These are phyloP conservation scores for Blepharisma japonicum DNA, from an alignment of 73 alveolate genomes.

Conservation along the genomic window DNA sequence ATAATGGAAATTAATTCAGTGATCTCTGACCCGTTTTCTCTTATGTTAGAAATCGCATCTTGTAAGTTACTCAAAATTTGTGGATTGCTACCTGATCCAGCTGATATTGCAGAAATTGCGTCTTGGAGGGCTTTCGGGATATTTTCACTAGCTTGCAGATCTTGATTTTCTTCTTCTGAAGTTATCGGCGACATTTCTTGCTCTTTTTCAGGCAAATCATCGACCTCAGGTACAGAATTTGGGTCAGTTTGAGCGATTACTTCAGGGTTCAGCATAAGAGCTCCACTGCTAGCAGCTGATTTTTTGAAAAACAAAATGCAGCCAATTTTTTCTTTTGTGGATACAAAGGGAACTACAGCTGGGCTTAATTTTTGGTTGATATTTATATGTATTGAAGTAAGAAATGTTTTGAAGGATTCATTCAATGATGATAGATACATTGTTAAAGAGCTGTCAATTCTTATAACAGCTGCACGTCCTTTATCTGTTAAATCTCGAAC, in stretches of 20 bases:
- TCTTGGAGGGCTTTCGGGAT: constrained; percentile 19
- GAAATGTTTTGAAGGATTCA: constrained; percentile 7
- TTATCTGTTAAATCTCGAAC: not conserved
- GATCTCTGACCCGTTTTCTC: not conserved
- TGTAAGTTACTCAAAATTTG: not conserved
- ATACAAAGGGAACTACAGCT: not conserved
- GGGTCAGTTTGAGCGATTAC: constrained; percentile 16
- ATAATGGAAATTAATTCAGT: constrained; percentile 3
- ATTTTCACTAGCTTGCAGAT: not conserved
- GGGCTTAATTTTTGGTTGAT: constrained; percentile 14
- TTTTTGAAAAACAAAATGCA: constrained; percentile 7
- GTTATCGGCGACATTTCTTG: constrained; percentile 21
- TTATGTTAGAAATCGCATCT: constrained; percentile 6
- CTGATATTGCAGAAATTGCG: constrained; percentile 14
- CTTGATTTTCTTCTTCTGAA: constrained; percentile 7
- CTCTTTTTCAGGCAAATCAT: constrained; percentile 22
- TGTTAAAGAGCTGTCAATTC: constrained; percentile 20
- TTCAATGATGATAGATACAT: constrained; percentile 20
- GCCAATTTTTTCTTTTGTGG: constrained; percentile 11
- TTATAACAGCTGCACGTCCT: constrained; percentile 18
- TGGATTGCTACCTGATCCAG: not conserved
- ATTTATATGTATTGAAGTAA: not conserved
- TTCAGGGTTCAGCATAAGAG: constrained; percentile 26
- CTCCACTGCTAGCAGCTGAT: not conserved
- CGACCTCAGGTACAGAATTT: not conserved